A percentile compares a stretch with the other conserved stretches of the same genome.
phyloP scores from a whole-genome alignment of 768 basidiomycete species.

The Strobilomyces echinocephalus region DNA sequence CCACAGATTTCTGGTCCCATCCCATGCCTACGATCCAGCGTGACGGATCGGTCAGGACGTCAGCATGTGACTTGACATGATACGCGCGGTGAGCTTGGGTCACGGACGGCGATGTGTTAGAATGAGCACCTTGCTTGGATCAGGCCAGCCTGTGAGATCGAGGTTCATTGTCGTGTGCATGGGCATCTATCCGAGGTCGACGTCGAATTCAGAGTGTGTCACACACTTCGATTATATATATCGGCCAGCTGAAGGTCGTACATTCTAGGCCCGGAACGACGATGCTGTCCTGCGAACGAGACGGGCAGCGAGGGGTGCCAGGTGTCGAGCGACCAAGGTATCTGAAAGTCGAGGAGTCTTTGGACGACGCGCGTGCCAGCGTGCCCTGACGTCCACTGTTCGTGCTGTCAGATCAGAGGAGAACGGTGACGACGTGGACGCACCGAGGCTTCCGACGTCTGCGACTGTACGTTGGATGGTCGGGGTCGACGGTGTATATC shows the following conservation, averaged over 20 bases:
- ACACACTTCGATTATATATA: too few relatives aligned
- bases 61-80: conserved; percentile 56
- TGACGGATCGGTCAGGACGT: conserved; percentile 45
- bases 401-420: too few relatives aligned
- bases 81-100: conserved; percentile 20
- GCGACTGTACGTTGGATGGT: conserved; percentile 48
- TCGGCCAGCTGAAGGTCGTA: conserved; percentile 21
- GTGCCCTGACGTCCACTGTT: conserved; percentile 23
- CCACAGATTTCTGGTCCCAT: conserved; percentile 93
- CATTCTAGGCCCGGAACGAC: conserved; percentile 74
- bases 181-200: conserved; percentile 50
- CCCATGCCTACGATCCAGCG: conserved; percentile 84
- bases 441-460: conserved; percentile 48
- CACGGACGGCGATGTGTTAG: too few relatives aligned
- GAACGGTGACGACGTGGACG: conserved; percentile 7
- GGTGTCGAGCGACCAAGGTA: conserved; percentile 23
- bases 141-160: conserved; percentile 51
- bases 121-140: conserved; percentile 51
- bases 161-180: conserved; percentile 75
- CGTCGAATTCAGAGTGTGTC: background rate
- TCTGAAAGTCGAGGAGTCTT: conserved; percentile 1
- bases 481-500: conserved; percentile 69
- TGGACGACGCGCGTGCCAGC: conserved; percentile 17
- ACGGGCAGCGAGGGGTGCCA: conserved; percentile 19
- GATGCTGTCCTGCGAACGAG: conserved; percentile 35